Conservation (phyloP, 2,329 filamentous ascomycete species). For the Aspergillus novofumigatus region DNA sequence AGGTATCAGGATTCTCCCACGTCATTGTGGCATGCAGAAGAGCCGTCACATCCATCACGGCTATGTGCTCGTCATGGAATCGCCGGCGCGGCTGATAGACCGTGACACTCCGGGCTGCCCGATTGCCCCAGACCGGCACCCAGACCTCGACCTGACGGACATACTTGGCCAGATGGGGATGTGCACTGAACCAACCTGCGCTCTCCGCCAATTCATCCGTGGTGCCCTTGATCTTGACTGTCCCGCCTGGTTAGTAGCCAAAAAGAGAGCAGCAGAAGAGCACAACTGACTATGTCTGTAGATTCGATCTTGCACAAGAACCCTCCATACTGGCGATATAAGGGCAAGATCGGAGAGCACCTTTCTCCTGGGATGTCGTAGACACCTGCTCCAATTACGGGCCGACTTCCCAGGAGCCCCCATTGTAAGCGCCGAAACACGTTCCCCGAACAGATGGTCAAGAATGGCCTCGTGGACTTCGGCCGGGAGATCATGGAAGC, state of each 20-base stretch:
- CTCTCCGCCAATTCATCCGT: conserved; percentile 58
- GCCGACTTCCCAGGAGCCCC: conserved; percentile 52
- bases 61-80: conserved; percentile 18
- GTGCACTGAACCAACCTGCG: conserved; percentile 55
- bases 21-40: conserved; percentile 21
- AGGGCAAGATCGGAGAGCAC: conserved; percentile 64
- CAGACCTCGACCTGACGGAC: conserved; percentile 72
- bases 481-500: conserved; percentile 51
- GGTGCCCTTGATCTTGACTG: conserved; percentile 68
- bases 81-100: conserved; percentile 24
- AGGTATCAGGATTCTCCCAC: conserved; percentile 25
- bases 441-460: conserved; percentile 67
- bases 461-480: conserved; percentile 71
- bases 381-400: conserved; percentile 60
- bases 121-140: conserved; percentile 67
- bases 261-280: background rate
- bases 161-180: conserved; percentile 58
- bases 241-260: background rate
- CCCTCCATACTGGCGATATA: conserved; percentile 57
- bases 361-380: conserved; percentile 64
- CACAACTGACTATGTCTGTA: conserved; percentile 58
- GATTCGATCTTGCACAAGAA: conserved; percentile 65
- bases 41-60: conserved; percentile 18
- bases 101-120: conserved; percentile 47
- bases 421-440: conserved; percentile 57